These are phyloP conservation scores for Lachancea kluyveri DNA, from an alignment of 805 yeast genomes.

Conservation along the genomic window DNA sequence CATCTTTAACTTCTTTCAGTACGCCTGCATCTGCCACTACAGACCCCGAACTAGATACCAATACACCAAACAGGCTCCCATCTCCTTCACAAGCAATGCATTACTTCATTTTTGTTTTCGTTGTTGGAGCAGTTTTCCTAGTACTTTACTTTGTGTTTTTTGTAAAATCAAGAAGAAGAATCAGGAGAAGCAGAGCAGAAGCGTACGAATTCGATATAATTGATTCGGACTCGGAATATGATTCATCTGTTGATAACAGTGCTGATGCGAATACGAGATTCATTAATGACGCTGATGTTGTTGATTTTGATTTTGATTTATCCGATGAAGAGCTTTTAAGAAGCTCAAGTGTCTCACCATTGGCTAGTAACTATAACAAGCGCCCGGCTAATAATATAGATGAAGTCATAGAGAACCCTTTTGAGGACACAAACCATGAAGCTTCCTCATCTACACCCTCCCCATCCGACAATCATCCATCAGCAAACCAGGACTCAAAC, in stretches of 20 bases:
- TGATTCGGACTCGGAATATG: conserved; percentile 48
- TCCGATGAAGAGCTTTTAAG: conserved; percentile 26
- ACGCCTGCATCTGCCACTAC: conserved; percentile 10
- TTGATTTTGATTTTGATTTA: conserved; percentile 30
- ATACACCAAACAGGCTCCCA: conserved; percentile 30
- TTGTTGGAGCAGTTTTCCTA: conserved; percentile 48
- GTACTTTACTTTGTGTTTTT: conserved; percentile 41
- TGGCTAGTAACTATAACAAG: neutral
- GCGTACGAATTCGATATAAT: conserved; percentile 74
- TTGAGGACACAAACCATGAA: no score
- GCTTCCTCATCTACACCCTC: no score
- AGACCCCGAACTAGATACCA: conserved; percentile 14
- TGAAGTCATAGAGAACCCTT: conserved; percentile 1
- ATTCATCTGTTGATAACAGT: conserved; percentile 24
- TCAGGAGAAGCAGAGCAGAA: conserved; percentile 58
- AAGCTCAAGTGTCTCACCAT: conserved; percentile 4
- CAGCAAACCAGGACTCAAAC: no score
- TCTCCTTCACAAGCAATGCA: conserved; percentile 46
- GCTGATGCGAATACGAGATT: conserved; percentile 10
- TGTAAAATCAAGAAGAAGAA: conserved; percentile 35
- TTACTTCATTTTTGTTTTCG: conserved; percentile 53
- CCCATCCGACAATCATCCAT: no score
- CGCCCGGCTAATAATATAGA: conserved; percentile 1
- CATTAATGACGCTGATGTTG: conserved; percentile 17
- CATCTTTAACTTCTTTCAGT: neutral